Base-by-base conservation (phyloP, 306 rosid genomes). In the barrel medic (Medicago truncatula) region DNA sequence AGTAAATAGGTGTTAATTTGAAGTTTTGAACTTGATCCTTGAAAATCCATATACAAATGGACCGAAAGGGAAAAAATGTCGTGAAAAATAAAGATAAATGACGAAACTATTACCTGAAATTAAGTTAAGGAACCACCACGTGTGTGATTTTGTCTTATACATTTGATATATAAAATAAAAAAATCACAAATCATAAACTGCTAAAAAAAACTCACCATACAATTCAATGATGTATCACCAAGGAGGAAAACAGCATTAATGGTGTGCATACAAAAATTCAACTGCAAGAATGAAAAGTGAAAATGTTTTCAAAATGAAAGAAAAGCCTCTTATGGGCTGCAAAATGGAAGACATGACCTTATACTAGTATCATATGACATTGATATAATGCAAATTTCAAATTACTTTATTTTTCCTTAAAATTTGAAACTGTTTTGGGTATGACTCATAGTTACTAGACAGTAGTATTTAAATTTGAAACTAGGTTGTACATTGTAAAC, bases 231-330 rank as follows among this genome's bases (percentile, higher is more conserved):
- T 20, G 90, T 82, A 58, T 92, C 99, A 25, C 97, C 99, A 11
- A 92, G 84, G 59, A 95, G 91, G 81, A 90, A 88, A 85, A 89
- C 83, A 23, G 85, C 93, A 72, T 95, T 95, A 76, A 92, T 25
- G n/a, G 97, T 81, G 79, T 95, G 99, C 97, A 95, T 80, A 58
- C 88, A 73, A 76, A 84, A 85, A 64, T 86, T 38, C 70, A 90
- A 85, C 99, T 95, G 90, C 80, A 5, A 73, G 67, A 65, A 52
- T 5, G 56, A 72, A 56, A 61, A 56, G 71, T 58, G 44, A 31
- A 80, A 47, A 83, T 67, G 74, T 46, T 52, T 53, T 83, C 78
- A 86, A 69, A 53, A 34, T 60, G 39, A 70, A 65, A 74, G 16
- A 17, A 64, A 23, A 68, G 21, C 15, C 15, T 46, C 43, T 41